Evolutionary conservation across 495 filamentous ascomycete species (phyloP), one percentile per base, ranked within the genome.

Genomic region (Trichocladium uniseriatum): DNA sequence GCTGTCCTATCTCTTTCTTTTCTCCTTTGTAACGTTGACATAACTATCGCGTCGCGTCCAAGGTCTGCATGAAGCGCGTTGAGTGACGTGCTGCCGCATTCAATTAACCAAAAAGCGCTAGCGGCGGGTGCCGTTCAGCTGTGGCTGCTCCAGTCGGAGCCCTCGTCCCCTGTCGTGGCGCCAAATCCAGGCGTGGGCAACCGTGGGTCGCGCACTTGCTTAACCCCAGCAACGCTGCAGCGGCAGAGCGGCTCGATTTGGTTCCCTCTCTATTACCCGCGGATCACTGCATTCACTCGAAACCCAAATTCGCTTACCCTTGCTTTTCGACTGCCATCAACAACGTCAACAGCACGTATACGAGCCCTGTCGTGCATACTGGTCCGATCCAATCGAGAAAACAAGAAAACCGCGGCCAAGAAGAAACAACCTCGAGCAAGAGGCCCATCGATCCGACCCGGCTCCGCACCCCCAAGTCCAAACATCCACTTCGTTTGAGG

Each of bases 71-170:
- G 22, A 38, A 40, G 48, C 53, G 53, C 48, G 53, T 55, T 22
- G 31, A 27, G 32, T 51, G 43, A 40, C 43, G 43, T 55, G 53
- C 53, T 48, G 47, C 47, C 38, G 41, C 40, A 43, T 36, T 51
- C 27, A 29, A 47, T 49, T 47, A 41, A 48, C 43, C 39, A 29
- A 51, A 35, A 49, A 48, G 44, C 38, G 38, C 36, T 45, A 35
- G 37, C 21, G 38, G 13, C 29, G 19, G 20, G 32, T 28, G 20
- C n/a, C n/a, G n/a, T 36, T 36, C 16, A 34, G 38, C 38, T 37
- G 51, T 43, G 51, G 47, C 38, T 34, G 14, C 38, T 21, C 31
- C 36, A 54, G 41, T 45, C 40, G 29, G 24, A 6, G 19, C 2
- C 31, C 16, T 21, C 19, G 13, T 21, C 18, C 38, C 35, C 46